Evolutionary conservation across 2,329 filamentous ascomycete genomes (phyloP).

Genomic region (Akanthomyces uredinophilus): DNA sequence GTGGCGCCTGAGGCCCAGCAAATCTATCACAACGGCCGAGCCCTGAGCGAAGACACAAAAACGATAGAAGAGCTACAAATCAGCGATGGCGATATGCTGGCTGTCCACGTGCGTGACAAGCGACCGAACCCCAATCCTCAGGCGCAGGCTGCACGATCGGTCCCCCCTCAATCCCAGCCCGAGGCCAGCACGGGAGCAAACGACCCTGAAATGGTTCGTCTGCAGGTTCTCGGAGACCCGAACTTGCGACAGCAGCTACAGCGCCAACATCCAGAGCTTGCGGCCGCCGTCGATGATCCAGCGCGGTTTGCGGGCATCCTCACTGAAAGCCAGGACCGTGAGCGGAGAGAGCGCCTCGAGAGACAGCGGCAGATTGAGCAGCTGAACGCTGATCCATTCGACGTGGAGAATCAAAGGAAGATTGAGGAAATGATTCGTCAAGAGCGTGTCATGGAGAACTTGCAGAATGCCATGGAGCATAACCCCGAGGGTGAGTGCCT

Average conservation of each 20-base stretch:
- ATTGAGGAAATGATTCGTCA: constrained; percentile 98
- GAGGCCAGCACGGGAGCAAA: constrained; percentile 35
- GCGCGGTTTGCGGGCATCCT: constrained; percentile 71
- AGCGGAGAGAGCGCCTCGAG: constrained; percentile 67
- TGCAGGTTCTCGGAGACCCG: constrained; percentile 78
- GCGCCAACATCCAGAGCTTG: constrained; percentile 70
- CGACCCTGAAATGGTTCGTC: constrained; percentile 76
- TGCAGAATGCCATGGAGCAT: constrained; percentile 95
- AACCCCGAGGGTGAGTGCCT: constrained; percentile 77
- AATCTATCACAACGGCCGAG: constrained; percentile 83
- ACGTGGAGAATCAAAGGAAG: constrained; percentile 81
- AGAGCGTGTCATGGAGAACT: constrained; percentile 88
- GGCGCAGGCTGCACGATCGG: constrained; percentile 34
- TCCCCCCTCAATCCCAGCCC: constrained; percentile 29
- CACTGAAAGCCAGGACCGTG: constrained; percentile 60
- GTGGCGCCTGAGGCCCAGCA: constrained; percentile 70
- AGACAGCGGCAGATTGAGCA: constrained; percentile 77
- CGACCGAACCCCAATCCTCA: constrained; percentile 21
- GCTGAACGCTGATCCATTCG: constrained; percentile 91
- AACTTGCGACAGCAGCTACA: constrained; percentile 65
- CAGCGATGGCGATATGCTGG: constrained; percentile 86
- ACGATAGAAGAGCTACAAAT: constrained; percentile 79
- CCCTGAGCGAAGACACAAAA: constrained; percentile 70
- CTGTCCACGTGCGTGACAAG: constrained; percentile 68
- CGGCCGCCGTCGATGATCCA: constrained; percentile 69